phyloP scores from a whole-genome alignment of 208 protist genomes.

The Crithidia brevicula region DNA sequence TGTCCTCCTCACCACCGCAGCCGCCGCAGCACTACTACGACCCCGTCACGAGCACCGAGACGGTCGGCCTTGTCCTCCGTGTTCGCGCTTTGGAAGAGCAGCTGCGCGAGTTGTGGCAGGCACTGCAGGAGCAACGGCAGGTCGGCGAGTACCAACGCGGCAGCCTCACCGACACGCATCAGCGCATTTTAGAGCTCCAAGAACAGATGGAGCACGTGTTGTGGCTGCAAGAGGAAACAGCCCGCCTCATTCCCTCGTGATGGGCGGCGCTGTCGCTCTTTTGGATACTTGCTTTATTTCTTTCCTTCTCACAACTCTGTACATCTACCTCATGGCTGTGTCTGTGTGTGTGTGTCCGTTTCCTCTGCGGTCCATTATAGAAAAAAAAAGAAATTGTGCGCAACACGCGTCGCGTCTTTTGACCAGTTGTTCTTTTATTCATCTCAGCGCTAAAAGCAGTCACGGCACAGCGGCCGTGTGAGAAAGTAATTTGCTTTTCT shows the following conservation, averaged over 20 bases:
- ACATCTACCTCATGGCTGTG: no score
- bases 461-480: no score
- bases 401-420: no score
- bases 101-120: constrained; percentile 16
- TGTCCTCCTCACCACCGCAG: not conserved
- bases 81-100: constrained; percentile 25
- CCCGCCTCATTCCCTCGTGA: constrained; percentile 46
- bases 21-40: constrained; percentile 16
- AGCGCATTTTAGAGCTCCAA: constrained; percentile 67
- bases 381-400: no score
- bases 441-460: no score
- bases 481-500: no score
- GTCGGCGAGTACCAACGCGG: constrained; percentile 29
- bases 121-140: constrained; percentile 34
- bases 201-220: constrained; percentile 55
- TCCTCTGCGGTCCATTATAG: no score
- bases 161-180: constrained; percentile 33
- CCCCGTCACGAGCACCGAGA: constrained; percentile 20
- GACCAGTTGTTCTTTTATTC: no score
- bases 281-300: constrained; percentile 1
- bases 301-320: not conserved
- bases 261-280: no score
- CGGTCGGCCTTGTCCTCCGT: constrained; percentile 9
- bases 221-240: constrained; percentile 47
- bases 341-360: no score